These are phyloP conservation scores for Cutaneotrichosporon sp. DNA, from an alignment of 1,284 basidiomycete genomes.

Conservation along the genomic window DNA sequence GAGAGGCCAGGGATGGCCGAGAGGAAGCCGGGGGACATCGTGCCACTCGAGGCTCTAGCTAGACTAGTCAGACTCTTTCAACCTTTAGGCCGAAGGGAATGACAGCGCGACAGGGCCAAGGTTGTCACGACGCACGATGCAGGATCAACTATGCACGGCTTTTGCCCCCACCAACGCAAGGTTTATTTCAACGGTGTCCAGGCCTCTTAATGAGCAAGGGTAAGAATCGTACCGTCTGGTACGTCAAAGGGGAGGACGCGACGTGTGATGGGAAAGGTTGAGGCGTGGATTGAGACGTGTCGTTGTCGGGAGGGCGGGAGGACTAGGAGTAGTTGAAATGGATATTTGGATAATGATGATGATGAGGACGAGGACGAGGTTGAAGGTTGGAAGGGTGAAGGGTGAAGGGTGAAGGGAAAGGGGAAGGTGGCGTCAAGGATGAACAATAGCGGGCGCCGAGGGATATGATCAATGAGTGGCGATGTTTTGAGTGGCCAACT, in stretches of 20 bases:
- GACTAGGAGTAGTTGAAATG: neutral
- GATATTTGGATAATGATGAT: neutral
- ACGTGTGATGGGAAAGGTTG: neutral
- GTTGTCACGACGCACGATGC: slow-evolving; percentile 5
- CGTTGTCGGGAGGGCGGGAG: neutral
- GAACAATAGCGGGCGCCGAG: neutral
- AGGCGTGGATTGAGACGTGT: neutral
- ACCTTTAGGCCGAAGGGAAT: neutral
- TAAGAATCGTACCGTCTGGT: neutral
- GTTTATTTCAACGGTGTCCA: neutral
- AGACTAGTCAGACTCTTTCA: slow-evolving; percentile 7
- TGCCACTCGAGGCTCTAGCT: slow-evolving; percentile 6
- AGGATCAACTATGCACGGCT: slow-evolving; percentile 1
- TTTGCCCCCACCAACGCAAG: neutral
- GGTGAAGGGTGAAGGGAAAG: neutral
- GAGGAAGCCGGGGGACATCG: slow-evolving; percentile 9
- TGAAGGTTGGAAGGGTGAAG: neutral
- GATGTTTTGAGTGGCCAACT: no score
- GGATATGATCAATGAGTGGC: no score
- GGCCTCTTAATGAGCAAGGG: neutral
- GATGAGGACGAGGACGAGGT: neutral
- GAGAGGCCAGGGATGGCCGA: slow-evolving; percentile 18
- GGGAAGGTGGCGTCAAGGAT: neutral
- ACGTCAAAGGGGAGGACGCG: neutral
- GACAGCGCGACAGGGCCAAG: slow-evolving; percentile 5